A percentile compares a stretch with the other conserved stretches of the same genome.
Evolutionary conservation across 352 stramenopile genomes (phyloP).

Genomic region (Thalassiosira hispida): DNA sequence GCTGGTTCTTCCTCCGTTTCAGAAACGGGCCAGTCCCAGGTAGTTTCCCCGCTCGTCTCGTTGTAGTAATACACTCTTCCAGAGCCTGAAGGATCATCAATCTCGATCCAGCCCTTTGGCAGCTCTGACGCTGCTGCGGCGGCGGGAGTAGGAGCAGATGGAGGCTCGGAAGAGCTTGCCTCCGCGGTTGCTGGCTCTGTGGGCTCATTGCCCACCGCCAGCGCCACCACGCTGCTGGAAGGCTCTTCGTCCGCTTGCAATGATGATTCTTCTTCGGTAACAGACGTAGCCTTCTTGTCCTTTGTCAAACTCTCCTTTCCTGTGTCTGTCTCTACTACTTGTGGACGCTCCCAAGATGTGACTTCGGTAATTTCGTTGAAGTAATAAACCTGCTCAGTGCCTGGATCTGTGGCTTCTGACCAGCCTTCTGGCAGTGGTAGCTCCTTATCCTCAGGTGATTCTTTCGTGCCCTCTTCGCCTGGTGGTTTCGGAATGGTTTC

Average conservation of each 20-base stretch:
- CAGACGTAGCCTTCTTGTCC: too few species aligned
- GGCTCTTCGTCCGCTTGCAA: not conserved
- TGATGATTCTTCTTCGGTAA: too few species aligned
- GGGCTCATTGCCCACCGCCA: not conserved
- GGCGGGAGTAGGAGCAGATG: too few species aligned
- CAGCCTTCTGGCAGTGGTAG: constrained; percentile 55
- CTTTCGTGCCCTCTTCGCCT: not conserved
- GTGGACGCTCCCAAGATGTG: constrained; percentile 53
- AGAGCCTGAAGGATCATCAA: constrained; percentile 25
- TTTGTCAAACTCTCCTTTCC: too few species aligned
- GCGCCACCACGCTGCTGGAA: not conserved
- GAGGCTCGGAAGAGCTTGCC: too few species aligned
- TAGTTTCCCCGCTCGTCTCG: constrained; percentile 30
- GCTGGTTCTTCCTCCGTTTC: not conserved
- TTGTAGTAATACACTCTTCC: not conserved
- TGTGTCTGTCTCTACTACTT: too few species aligned
- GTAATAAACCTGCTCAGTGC: constrained; percentile 59
- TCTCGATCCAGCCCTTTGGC: constrained; percentile 34
- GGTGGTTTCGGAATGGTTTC: not conserved
- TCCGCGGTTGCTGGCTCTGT: too few species aligned
- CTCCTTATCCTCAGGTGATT: too few species aligned
- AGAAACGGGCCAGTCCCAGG: constrained; percentile 53
- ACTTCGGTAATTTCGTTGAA: constrained; percentile 50
- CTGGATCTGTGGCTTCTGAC: constrained; percentile 48
- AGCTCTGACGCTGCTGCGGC: too few species aligned